Base-by-base conservation (phyloP, 352 stramenopile species). In the Globisporangium emineosum region DNA sequence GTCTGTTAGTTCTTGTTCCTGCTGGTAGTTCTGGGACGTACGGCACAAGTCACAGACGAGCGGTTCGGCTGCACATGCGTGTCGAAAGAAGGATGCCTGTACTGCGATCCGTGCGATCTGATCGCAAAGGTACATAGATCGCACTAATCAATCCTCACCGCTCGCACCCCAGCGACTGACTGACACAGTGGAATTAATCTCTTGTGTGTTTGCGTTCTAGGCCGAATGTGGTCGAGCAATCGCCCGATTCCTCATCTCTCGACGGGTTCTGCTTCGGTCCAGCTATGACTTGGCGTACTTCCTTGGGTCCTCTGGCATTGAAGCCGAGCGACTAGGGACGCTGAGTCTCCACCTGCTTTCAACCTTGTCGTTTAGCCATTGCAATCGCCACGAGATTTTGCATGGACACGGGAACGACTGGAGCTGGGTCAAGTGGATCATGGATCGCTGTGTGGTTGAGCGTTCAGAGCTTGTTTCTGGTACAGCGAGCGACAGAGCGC, bases 261-360 rank as follows among this genome's bases (percentile, higher is more conserved):
- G 55, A 9, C 63, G 56, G 17, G 30, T 68, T 54, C 37, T 64
- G 17, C 35, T 68, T 13, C 63, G 63, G 2, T 60, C 56, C 5
- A 58, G 56, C 49, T 68, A 68, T 27, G 63, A 68, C 42, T 50
- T 68, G 47, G 29, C 12, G 6, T 68, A 68, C 30, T 68, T 68
- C 27, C 23, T 68, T 2, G 57, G 56, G 0, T 42, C 63, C 3
- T 51, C 56, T 9, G 63, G 55, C 17, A 42, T 54, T 15, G 25
- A 32, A 43, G 49, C 56, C 8, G 30, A 53, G 17, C 35, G 6
- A 7, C 33, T 64, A 23, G 56, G 25, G 4, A n/a, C 30, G 0
- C 27, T 68, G 7, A 64, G 56, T 17, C 56, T 68, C 3, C 35
- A 42, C 5, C 35, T 68, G 6, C 45, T 68, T 12, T 51, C 33